Evolutionary conservation across 2,329 filamentous ascomycete species (phyloP).

Genomic region (Paraconiothyrium sp.): DNA sequence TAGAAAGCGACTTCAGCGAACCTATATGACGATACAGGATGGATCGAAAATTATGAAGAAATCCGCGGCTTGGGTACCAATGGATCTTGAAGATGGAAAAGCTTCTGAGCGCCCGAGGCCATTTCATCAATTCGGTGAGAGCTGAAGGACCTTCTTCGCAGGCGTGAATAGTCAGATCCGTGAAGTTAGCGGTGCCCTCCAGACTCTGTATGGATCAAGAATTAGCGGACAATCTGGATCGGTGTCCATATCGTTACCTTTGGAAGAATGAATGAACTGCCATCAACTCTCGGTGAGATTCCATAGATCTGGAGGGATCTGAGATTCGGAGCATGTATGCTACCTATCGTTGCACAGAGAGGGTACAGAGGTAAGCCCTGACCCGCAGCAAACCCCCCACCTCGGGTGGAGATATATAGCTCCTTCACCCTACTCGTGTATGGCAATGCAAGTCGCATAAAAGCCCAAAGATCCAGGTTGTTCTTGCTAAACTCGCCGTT

Average conservation of each 20-base stretch:
- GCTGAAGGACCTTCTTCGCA: neutral
- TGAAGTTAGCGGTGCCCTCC: neutral
- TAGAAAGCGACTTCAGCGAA: neutral
- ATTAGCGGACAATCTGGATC: neutral
- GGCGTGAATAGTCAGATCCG: neutral
- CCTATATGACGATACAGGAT: neutral
- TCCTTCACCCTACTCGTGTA: neutral
- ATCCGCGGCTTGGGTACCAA: neutral
- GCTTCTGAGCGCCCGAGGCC: neutral
- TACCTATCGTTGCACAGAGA: neutral
- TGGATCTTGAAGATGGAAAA: neutral
- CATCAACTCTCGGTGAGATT: neutral
- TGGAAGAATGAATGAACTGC: neutral
- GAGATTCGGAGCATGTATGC: neutral
- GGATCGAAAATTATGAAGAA: neutral
- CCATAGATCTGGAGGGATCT: neutral
- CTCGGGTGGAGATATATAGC: neutral
- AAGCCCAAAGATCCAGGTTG: neutral
- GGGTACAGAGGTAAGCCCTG: neutral
- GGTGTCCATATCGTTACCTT: neutral
- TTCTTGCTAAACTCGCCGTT: neutral
- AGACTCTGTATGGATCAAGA: neutral
- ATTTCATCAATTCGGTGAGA: neutral
- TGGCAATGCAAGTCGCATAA: neutral
- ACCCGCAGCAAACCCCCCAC: neutral